Percentiles rank a stretch among this genome's conserved stretches.
phyloP scores from a whole-genome alignment of 164 flowering plant genomes.

The Hamamelis virginiana region DNA sequence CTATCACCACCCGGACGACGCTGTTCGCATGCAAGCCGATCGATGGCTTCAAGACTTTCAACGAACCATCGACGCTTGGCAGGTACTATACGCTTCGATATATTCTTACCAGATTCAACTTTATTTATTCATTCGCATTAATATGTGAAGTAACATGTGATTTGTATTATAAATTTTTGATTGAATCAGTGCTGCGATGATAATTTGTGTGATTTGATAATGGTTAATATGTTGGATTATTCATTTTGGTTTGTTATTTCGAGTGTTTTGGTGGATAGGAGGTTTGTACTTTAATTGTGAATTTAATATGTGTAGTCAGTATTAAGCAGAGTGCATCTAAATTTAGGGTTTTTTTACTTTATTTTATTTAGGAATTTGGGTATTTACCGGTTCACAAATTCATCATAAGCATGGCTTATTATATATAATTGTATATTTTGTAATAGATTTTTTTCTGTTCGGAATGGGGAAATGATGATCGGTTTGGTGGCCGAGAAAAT shows the following conservation, averaged over 20 bases:
- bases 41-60: conserved; percentile 99
- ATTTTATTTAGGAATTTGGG: not conserved
- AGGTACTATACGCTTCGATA: conserved; percentile 43
- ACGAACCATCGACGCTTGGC: conserved; percentile 96
- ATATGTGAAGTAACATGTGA: not conserved
- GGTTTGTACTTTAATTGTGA: not conserved
- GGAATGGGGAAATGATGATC: not conserved
- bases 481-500: not conserved
- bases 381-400: not conserved
- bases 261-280: not conserved
- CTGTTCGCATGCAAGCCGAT: conserved; percentile 87
- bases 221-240: not conserved
- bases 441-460: not conserved
- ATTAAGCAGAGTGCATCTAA: not conserved
- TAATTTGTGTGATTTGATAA: not conserved
- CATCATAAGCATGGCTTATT: not conserved
- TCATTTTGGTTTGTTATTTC: not conserved
- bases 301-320: not conserved
- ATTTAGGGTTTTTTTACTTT: not conserved
- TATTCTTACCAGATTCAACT: not conserved
- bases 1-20: conserved; percentile 89
- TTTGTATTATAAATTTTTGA: not conserved
- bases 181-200: not conserved
- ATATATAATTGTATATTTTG: not conserved
- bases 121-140: not conserved